These are phyloP conservation scores for Sporothrix pseudoabietina DNA, from an alignment of 2,329 filamentous ascomycete species.

Conservation along the genomic window DNA sequence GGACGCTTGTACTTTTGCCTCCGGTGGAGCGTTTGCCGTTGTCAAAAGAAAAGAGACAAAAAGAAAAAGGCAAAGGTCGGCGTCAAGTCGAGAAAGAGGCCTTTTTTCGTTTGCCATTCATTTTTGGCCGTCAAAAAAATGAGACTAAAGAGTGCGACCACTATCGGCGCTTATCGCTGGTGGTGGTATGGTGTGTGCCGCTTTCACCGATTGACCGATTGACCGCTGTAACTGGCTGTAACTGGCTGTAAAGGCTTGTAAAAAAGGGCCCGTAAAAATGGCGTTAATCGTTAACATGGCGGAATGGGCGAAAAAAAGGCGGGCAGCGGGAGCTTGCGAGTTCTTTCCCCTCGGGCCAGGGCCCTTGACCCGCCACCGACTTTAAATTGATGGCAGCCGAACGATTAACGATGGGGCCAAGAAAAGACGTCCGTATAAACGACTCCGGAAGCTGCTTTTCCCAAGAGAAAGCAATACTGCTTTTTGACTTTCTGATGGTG, in stretches of 20 bases:
- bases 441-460: neutral
- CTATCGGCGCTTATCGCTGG: constrained; percentile 22
- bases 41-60: neutral
- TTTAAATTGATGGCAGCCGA: constrained; percentile 12
- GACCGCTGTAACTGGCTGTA: no score
- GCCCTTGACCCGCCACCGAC: constrained; percentile 27
- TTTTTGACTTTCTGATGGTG: neutral
- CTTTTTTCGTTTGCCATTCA: neutral
- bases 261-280: neutral
- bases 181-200: neutral
- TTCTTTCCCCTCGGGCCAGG: neutral
- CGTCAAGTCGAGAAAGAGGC: neutral
- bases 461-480: neutral
- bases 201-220: neutral
- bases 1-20: neutral
- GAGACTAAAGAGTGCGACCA: neutral
- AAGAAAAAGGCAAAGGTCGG: neutral
- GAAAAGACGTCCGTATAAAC: neutral
- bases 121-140: constrained; percentile 23
- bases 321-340: neutral
- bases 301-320: constrained; percentile 1
- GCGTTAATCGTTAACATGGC: neutral
- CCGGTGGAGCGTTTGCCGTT: constrained; percentile 1
- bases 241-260: constrained; percentile 8
- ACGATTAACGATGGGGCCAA: neutral